These are phyloP conservation scores for Aphelidium insulamus DNA, from an alignment of 371 early-diverging fungal genomes.

Conservation along the genomic window DNA sequence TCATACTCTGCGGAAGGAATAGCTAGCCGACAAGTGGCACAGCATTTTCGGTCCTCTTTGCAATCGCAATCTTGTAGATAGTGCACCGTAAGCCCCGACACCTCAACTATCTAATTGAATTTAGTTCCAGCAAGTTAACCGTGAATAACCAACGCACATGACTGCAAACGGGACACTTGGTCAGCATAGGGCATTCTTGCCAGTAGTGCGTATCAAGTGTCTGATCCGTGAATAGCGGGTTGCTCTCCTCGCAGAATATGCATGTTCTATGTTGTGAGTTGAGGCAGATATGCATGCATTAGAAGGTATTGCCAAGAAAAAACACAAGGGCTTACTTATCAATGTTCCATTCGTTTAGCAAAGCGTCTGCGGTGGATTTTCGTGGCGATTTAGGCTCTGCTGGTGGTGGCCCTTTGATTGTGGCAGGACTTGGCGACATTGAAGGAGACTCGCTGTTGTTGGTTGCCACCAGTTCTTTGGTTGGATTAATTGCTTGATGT, in stretches of 20 bases:
- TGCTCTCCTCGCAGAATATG: constrained; percentile 52
- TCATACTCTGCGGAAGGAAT: constrained; percentile 28
- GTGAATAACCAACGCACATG: constrained; percentile 17
- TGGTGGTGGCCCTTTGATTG: too few species aligned
- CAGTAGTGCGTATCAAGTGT: constrained; percentile 50
- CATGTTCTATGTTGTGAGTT: too few species aligned
- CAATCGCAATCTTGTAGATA: constrained; percentile 38
- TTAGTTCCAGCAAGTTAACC: not conserved
- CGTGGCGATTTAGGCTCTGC: too few species aligned
- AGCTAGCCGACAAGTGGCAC: constrained; percentile 34
- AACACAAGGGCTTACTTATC: too few species aligned
- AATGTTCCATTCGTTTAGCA: too few species aligned
- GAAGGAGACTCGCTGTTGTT: too few species aligned
- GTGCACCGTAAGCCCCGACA: constrained; percentile 39
- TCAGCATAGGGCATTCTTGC: constrained; percentile 42
- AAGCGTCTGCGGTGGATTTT: too few species aligned
- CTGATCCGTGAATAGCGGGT: constrained; percentile 40
- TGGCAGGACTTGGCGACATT: too few species aligned
- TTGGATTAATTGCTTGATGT: too few species aligned
- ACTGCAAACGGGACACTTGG: constrained; percentile 41
- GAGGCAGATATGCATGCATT: too few species aligned
- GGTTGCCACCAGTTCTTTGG: too few species aligned
- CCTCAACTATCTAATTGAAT: constrained; percentile 37
- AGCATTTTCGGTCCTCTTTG: constrained; percentile 28
- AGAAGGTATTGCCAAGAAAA: too few species aligned